Evolutionary conservation across 176 grass and related monocot genomes (phyloP), one percentile per base, ranked within the genome.

Genomic region (Echinochloa phyllopogon): DNA sequence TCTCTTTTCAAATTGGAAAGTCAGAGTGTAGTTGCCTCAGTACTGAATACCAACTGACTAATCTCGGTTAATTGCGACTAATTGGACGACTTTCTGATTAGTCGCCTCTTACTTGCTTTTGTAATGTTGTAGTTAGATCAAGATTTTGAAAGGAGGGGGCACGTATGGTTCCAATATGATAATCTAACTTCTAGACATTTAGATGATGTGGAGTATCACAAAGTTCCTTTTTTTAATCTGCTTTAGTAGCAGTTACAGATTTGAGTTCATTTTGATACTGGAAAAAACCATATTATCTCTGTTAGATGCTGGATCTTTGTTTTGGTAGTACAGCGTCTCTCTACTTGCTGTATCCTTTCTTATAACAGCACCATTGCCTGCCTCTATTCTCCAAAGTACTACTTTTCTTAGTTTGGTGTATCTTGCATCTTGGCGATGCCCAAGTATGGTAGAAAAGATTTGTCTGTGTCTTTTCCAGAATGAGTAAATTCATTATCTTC

Each of bases 301-400:
- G 50, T 69, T 17, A 82, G 69, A 50, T 33, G 47, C n/a, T 77
- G 18, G 56, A 65, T 68, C 2, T 76, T 61, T 83, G 59, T 72
- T 10, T 48, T 42, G 17, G 50, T 59, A 21, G 49, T 10, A 24
- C 14, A 16, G 21, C 63, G 6, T 12, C 42, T 18, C n/a, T 78
- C 56, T 7, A 17, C 3, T 65, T 79, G 50, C 12, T 60, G 27
- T 65, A 48, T 56, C 69, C 5, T 74, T 10, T 77, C 4, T 38
- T 74, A 10, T 53, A 56, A 50, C 55, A 33, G 6, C 49, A 56
- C 83, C 47, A 21, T 39, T 16, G 25, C 64, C 8, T 24, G 10
- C 5, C 40, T 78, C 65, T 47, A 25, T 65, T 39, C 23, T 40
- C 65, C 17, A 37, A 66, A 59, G 41, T 75, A 15, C n/a, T 4